phyloP scores from a whole-genome alignment of 179 eudicot species.

The Silene coronaria region DNA sequence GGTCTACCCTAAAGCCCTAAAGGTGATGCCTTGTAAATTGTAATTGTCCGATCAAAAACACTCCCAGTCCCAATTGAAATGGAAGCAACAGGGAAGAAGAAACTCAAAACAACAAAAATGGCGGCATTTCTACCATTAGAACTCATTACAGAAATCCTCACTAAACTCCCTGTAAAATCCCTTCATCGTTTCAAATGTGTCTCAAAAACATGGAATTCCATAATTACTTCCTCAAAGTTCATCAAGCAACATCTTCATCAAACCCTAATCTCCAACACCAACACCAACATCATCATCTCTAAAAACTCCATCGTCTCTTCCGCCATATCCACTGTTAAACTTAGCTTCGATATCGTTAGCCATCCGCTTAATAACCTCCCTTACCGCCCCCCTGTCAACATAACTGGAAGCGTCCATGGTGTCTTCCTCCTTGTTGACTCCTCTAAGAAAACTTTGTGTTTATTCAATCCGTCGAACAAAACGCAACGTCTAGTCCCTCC shows the following conservation, averaged over 20 bases:
- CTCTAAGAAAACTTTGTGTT: background rate
- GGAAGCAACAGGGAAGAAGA: too few species aligned
- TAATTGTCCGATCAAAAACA: too few species aligned
- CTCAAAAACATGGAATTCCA: background rate
- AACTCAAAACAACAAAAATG: background rate
- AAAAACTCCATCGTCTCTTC: too few species aligned
- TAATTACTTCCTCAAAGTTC: background rate
- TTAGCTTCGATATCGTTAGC: too few species aligned
- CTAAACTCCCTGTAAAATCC: background rate
- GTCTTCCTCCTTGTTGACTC: background rate
- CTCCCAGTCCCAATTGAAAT: too few species aligned
- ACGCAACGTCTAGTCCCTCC: too few species aligned
- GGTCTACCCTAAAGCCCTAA: too few species aligned
- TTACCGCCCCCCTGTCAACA: background rate
- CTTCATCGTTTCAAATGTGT: conserved; percentile 1
- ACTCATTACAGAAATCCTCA: background rate
- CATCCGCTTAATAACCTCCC: too few species aligned
- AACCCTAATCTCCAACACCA: background rate
- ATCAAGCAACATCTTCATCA: too few species aligned
- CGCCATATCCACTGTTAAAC: too few species aligned
- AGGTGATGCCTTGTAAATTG: too few species aligned
- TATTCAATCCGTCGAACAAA: conserved; percentile 11
- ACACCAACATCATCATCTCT: too few species aligned
- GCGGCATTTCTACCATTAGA: conserved; percentile 1
- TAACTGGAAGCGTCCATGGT: background rate